Evolutionary conservation across 192 early-diverging fungal genomes (phyloP).

Genomic region (Coemansia sp.): DNA sequence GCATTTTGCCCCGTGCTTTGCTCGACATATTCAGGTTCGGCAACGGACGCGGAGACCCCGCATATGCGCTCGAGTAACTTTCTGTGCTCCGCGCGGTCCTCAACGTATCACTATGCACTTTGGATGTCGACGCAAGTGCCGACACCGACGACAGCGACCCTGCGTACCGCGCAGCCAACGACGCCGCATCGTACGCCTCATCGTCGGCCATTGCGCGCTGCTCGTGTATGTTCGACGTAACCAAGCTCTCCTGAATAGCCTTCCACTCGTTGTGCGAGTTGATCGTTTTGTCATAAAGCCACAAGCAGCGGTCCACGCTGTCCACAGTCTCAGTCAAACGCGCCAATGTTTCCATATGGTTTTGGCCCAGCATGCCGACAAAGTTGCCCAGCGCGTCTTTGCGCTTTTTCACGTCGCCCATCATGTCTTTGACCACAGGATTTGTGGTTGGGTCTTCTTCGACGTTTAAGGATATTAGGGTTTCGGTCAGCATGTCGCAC

Average conservation of each 20-base stretch:
- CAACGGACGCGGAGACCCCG: not conserved
- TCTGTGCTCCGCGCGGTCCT: not conserved
- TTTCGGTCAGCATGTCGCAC: slow-evolving; percentile 50
- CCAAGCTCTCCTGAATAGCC: slow-evolving; percentile 46
- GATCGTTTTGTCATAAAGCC: slow-evolving; percentile 40
- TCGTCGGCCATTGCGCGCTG: not conserved
- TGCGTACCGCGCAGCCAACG: not conserved
- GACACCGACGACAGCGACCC: slow-evolving; percentile 2
- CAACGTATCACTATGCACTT: slow-evolving; percentile 7
- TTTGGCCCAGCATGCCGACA: slow-evolving; percentile 32
- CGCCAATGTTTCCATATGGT: slow-evolving; percentile 17
- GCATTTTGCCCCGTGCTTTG: slow-evolving; percentile 52
- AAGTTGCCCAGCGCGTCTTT: slow-evolving; percentile 38
- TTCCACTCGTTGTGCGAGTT: slow-evolving; percentile 48
- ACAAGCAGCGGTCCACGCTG: slow-evolving; percentile 29
- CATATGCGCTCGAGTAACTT: not conserved
- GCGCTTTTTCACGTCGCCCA: slow-evolving; percentile 27
- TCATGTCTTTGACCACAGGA: slow-evolving; percentile 35
- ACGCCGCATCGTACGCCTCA: not conserved
- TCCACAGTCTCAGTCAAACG: slow-evolving; percentile 23
- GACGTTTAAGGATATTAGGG: slow-evolving; percentile 36
- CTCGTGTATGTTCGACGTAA: slow-evolving; percentile 8
- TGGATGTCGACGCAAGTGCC: slow-evolving; percentile 11
- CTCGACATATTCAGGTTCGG: slow-evolving; percentile 29
- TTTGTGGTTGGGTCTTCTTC: slow-evolving; percentile 42